These are phyloP conservation scores for Tanozyma kutaoensis DNA, from an alignment of 805 yeast genomes.

Conservation along the genomic window DNA sequence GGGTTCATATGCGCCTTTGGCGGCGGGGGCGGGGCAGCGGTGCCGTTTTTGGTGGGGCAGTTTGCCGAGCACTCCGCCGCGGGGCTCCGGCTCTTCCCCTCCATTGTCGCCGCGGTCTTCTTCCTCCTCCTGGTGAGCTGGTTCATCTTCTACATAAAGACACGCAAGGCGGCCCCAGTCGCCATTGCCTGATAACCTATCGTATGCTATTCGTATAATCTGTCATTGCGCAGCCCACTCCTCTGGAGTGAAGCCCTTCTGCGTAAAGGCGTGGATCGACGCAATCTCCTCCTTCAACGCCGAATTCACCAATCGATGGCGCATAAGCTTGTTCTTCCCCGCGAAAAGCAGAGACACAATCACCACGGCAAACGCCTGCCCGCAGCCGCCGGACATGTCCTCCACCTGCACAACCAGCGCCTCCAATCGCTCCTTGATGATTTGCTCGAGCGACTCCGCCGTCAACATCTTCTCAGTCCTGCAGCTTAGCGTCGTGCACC, in stretches of 20 bases:
- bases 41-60: constrained; percentile 55
- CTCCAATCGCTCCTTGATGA: constrained; percentile 41
- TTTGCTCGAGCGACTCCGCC: constrained; percentile 27
- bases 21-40: constrained; percentile 69
- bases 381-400: constrained; percentile 85
- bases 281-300: constrained; percentile 78
- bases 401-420: constrained; percentile 60
- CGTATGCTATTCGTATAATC: too few species aligned
- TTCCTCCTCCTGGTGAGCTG: constrained; percentile 13
- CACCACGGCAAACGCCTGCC: constrained; percentile 91
- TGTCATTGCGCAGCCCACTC: constrained; percentile 63
- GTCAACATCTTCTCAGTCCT: constrained; percentile 19
- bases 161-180: too few species aligned
- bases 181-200: too few species aligned
- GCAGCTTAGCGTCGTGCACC: constrained; percentile 1
- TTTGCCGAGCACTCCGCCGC: constrained; percentile 20
- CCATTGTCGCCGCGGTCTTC: constrained; percentile 13
- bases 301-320: constrained; percentile 77
- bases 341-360: constrained; percentile 62
- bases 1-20: constrained; percentile 72
- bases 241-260: constrained; percentile 74
- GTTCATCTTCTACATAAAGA: constrained; percentile 3
- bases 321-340: constrained; percentile 72
- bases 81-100: constrained; percentile 19
- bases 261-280: constrained; percentile 88